phyloP scores from a whole-genome alignment of 345 rosid genomes.

The Camelina sativa region DNA sequence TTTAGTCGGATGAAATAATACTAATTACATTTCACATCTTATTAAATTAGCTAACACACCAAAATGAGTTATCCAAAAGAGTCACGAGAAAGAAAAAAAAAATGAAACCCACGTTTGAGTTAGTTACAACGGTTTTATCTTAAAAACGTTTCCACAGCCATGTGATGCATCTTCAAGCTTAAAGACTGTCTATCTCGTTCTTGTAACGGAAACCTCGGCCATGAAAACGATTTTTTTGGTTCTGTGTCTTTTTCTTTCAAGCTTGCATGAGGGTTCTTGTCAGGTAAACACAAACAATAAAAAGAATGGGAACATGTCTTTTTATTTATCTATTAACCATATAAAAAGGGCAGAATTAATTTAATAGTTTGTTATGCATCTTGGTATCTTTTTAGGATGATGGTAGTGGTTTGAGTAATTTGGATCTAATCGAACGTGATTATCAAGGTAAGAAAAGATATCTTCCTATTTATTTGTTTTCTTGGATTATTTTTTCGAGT shows the following conservation, averaged over 20 bases:
- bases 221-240: constrained; percentile 22
- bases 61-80: not conserved
- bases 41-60: not conserved
- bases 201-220: constrained; percentile 15
- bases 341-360: not conserved
- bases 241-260: constrained; percentile 38
- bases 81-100: constrained; percentile 9
- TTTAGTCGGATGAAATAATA: no score
- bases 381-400: constrained; percentile 30
- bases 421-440: constrained; percentile 43
- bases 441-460: constrained; percentile 26
- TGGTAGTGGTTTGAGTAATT: constrained; percentile 31
- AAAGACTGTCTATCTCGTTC: not conserved
- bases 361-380: not conserved
- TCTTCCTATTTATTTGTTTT: not conserved
- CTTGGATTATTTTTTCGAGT: not conserved
- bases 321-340: not conserved
- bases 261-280: constrained; percentile 39
- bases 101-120: constrained; percentile 40
- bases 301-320: not conserved
- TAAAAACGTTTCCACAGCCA: constrained; percentile 20
- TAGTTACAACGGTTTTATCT: constrained; percentile 42
- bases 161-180: constrained; percentile 27
- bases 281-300: constrained; percentile 35
- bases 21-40: no score